Evolutionary conservation across 495 filamentous ascomycete genomes (phyloP).

Genomic region (Sordaria brevicollis): DNA sequence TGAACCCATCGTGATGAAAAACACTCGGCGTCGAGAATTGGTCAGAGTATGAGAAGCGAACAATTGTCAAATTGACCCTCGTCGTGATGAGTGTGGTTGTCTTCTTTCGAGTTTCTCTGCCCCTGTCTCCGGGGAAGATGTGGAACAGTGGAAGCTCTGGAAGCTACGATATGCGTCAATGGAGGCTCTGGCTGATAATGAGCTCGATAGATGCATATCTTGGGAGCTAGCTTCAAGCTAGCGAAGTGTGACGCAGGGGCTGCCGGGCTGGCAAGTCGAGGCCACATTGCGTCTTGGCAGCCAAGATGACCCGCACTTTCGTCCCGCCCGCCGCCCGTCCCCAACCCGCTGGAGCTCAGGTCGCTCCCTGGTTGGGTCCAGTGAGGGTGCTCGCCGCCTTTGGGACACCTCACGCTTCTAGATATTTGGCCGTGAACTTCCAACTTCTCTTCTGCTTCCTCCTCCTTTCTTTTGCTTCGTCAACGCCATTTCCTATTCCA

Average conservation of each 20-base stretch:
- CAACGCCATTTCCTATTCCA: conserved; percentile 2
- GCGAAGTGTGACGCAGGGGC: background rate
- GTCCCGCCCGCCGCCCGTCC: background rate
- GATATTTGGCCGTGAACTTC: background rate
- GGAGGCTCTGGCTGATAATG: background rate
- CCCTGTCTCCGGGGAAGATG: background rate
- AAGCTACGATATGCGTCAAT: background rate
- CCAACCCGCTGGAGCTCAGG: background rate
- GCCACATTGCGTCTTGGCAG: conserved; percentile 11
- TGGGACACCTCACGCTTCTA: background rate
- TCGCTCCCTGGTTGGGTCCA: conserved; percentile 5
- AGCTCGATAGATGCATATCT: background rate
- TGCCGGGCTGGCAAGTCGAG: background rate
- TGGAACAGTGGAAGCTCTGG: background rate
- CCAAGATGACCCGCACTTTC: background rate
- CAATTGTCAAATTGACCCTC: background rate
- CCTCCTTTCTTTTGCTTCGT: conserved; percentile 5
- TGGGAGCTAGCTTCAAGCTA: background rate
- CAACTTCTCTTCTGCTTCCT: background rate
- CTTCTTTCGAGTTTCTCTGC: background rate
- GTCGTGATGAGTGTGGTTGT: background rate
- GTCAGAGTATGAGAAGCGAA: no score
- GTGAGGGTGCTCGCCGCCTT: background rate
- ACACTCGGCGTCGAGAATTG: background rate
- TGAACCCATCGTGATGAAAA: no score